Base-by-base conservation (phyloP, 2,329 filamentous ascomycete genomes). In the Truncatella angustata region DNA sequence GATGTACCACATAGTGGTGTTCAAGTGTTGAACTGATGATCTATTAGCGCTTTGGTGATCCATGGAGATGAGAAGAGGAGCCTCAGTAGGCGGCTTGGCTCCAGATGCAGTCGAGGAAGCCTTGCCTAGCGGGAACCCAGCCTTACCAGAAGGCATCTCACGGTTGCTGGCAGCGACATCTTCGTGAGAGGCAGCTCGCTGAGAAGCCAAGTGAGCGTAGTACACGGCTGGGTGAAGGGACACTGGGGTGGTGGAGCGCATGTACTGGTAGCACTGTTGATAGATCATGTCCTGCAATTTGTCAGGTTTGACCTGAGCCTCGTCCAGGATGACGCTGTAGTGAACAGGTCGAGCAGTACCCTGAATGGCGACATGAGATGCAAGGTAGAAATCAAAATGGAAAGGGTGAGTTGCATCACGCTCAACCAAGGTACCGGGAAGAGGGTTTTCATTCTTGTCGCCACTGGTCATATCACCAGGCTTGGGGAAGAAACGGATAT, bases 241-340 rank as follows among this genome's bases (percentile, higher is more conserved):
- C 0, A 99, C 92, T 0, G 94, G 91, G 0, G 93, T 97, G 0
- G 92, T 97, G 0, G 92, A 94, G 14, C 94, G 85, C 51, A 88
- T 86, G 64, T 96, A 99, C 51, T 96, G 91, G 70, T 96, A 99
- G 40, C 88, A 96, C 57, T 97, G 91, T 59, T 96, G 88, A 62
- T 97, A 97, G 20, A 97, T 87, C 81, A 97, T 88, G 51, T 86
- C 86, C 63, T 96, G 89, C 0, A 99, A 76, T 2, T 86, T 79
- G 37, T 89, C 84, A 0, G 86, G 77, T 1, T 77, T 68, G 62
- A 90, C 80, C 2, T 80, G 75, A 49, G 86, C 82, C 67, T 97
- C 91, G 65, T 99, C 94, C 43, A 88, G 66, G 20, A 99, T 84
- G 12, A 97, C 87, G 56, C 93, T 88, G 69, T 99, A 99, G 62